Conservation (phyloP, 768 basidiomycete species). For the Pluteus cervinus region DNA sequence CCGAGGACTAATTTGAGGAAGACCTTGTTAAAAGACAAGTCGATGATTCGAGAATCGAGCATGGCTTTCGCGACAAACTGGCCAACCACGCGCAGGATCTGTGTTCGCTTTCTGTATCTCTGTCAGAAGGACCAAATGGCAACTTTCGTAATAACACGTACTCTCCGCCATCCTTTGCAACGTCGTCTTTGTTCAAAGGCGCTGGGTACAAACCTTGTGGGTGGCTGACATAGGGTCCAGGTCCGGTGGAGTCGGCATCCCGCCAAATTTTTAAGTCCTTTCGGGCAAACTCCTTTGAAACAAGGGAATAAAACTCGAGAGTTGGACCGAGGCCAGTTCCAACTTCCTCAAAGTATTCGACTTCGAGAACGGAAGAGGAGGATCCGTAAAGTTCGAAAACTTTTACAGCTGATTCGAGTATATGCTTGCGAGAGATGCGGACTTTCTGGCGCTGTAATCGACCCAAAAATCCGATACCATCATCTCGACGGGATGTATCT, state of each 20-base stretch:
- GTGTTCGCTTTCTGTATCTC: conserved; percentile 64
- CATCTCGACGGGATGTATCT: conserved; percentile 78
- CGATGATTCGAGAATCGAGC: conserved; percentile 96
- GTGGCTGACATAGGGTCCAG: conserved; percentile 74
- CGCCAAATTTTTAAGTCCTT: conserved; percentile 89
- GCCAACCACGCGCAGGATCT: conserved; percentile 85
- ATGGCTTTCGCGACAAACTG: conserved; percentile 97
- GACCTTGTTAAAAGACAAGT: conserved; percentile 90
- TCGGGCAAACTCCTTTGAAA: conserved; percentile 90
- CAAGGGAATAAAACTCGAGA: conserved; percentile 97
- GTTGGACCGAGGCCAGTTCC: conserved; percentile 97
- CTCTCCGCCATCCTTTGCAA: conserved; percentile 70
- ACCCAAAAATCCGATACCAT: conserved; percentile 88
- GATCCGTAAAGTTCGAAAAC: conserved; percentile 96
- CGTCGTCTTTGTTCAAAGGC: conserved; percentile 67
- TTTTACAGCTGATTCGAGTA: conserved; percentile 94
- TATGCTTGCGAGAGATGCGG: conserved; percentile 89
- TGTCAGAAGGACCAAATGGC: conserved; percentile 3
- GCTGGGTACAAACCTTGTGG: conserved; percentile 85
- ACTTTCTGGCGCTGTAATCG: conserved; percentile 95
- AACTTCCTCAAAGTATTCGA: conserved; percentile 98
- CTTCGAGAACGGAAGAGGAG: conserved; percentile 89
- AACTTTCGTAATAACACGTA: conserved; percentile 28
- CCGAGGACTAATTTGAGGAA: conserved; percentile 89
- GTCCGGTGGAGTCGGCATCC: conserved; percentile 61